These are phyloP conservation scores for Crithidia expoeki DNA, from an alignment of 208 protist species.

Conservation along the genomic window DNA sequence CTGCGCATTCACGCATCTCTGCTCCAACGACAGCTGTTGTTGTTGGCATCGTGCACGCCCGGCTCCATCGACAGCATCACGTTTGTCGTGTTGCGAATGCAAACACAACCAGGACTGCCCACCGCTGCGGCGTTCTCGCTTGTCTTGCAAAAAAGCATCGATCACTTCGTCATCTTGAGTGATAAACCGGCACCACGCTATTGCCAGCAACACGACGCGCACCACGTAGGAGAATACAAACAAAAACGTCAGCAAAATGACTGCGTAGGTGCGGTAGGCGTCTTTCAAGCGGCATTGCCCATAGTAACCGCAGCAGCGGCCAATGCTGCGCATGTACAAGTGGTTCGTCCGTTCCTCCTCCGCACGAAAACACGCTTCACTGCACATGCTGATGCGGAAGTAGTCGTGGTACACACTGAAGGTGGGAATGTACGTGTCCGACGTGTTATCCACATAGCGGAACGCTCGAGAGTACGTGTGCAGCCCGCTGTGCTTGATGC, in stretches of 20 bases:
- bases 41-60: too few relatives aligned
- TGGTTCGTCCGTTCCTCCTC: slow-evolving; percentile 5
- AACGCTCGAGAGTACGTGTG: slow-evolving; percentile 1
- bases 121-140: neutral
- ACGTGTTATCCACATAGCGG: slow-evolving; percentile 29
- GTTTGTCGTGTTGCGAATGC: too few relatives aligned
- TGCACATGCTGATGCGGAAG: slow-evolving; percentile 36
- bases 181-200: slow-evolving; percentile 38
- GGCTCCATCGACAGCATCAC: too few relatives aligned
- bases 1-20: neutral
- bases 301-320: slow-evolving; percentile 57
- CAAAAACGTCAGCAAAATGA: slow-evolving; percentile 46
- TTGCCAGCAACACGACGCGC: slow-evolving; percentile 34
- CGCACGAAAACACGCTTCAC: slow-evolving; percentile 37
- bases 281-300: slow-evolving; percentile 58
- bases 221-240: slow-evolving; percentile 32
- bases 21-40: too few relatives aligned
- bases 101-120: too few relatives aligned
- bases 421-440: slow-evolving; percentile 47
- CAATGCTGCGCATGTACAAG: slow-evolving; percentile 22
- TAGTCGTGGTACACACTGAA: slow-evolving; percentile 37
- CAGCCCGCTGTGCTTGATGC: too few relatives aligned
- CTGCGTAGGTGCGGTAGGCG: slow-evolving; percentile 48
- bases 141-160: slow-evolving; percentile 20
- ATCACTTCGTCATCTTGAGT: slow-evolving; percentile 40